phyloP scores from a whole-genome alignment of 805 yeast genomes.

The Candida corydali region DNA sequence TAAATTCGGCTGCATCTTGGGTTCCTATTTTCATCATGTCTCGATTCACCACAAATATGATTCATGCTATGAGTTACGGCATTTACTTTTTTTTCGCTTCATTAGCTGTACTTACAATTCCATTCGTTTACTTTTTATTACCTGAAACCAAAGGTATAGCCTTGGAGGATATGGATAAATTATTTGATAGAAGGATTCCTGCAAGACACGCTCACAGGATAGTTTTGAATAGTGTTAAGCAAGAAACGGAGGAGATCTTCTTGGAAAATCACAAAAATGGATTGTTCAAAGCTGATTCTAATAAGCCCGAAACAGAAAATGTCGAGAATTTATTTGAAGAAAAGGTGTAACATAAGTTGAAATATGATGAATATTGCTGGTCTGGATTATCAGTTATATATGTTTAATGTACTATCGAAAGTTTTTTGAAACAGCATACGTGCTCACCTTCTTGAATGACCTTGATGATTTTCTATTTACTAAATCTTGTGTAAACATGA shows the following conservation, averaged over 20 bases:
- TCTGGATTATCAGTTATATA: too few species aligned
- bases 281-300: constrained; percentile 17
- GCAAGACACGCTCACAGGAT: constrained; percentile 21
- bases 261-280: constrained; percentile 9
- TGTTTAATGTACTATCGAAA: too few species aligned
- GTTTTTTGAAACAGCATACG: too few species aligned
- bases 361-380: neutral
- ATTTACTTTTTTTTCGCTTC: constrained; percentile 40
- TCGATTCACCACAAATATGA: constrained; percentile 42
- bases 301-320: constrained; percentile 4
- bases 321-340: constrained; percentile 4
- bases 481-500: too few species aligned
- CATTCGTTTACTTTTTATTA: constrained; percentile 41
- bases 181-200: constrained; percentile 17
- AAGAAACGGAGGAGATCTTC: constrained; percentile 11
- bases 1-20: constrained; percentile 43
- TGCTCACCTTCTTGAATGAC: too few species aligned
- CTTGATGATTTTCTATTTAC: too few species aligned
- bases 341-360: too few species aligned
- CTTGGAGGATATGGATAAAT: constrained; percentile 44
- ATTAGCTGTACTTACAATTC: constrained; percentile 34
- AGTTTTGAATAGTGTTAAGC: constrained; percentile 13
- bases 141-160: constrained; percentile 45
- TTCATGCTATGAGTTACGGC: constrained; percentile 34
- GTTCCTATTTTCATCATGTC: constrained; percentile 41